phyloP scores from a whole-genome alignment of 2,329 filamentous ascomycete genomes.

The Leptographium wingfieldii region DNA sequence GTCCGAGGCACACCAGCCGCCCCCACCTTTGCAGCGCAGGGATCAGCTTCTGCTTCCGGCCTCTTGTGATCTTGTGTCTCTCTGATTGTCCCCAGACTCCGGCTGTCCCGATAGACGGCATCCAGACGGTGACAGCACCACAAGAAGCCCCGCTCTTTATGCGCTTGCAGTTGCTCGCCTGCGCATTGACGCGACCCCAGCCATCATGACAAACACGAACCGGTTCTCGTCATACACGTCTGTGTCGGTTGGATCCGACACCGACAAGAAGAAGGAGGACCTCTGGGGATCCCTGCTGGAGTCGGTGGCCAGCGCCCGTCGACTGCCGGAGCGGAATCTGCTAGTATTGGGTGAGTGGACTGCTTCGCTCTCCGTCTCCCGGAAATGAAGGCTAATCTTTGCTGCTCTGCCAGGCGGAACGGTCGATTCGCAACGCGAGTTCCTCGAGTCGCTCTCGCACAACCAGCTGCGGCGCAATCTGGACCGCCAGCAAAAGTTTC shows the following conservation, averaged over 20 bases:
- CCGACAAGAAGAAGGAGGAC: conserved; percentile 65
- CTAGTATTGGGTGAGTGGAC: conserved; percentile 59
- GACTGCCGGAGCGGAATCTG: conserved; percentile 82
- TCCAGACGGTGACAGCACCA: neutral
- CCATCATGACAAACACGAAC: conserved; percentile 38
- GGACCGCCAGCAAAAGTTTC: conserved; percentile 47
- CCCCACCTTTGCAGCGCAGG: neutral
- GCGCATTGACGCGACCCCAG: neutral
- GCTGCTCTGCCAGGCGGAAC: conserved; percentile 50
- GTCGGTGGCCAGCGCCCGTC: conserved; percentile 77
- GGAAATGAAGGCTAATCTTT: conserved; percentile 3
- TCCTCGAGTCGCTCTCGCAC: conserved; percentile 50
- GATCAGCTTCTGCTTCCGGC: neutral
- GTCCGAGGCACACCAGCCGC: neutral
- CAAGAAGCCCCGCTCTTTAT: neutral
- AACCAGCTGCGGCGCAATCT: conserved; percentile 39
- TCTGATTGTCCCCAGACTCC: too few relatives aligned
- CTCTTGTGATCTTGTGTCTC: too few relatives aligned
- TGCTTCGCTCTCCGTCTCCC: neutral
- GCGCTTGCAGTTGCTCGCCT: neutral
- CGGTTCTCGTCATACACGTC: conserved; percentile 47
- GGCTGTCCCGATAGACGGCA: neutral
- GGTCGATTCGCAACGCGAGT: conserved; percentile 72
- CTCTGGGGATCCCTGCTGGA: conserved; percentile 93
- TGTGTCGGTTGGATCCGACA: conserved; percentile 38